These are phyloP conservation scores for Ogataea naganishii DNA, from an alignment of 805 yeast species.

Conservation along the genomic window DNA sequence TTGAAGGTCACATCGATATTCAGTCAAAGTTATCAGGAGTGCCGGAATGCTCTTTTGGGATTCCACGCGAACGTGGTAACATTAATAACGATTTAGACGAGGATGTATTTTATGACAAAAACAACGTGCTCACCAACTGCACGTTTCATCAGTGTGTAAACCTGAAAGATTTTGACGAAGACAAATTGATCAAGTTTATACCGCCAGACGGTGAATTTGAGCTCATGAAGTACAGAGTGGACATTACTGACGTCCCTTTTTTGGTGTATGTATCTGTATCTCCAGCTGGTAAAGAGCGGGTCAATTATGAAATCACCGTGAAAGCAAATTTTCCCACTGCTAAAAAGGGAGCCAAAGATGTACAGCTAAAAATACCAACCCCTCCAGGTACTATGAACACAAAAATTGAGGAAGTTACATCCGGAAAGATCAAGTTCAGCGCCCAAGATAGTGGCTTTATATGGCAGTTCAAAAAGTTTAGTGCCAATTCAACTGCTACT, in stretches of 20 bases:
- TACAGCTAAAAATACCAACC: conserved; percentile 57
- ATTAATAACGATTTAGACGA: neutral
- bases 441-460: conserved; percentile 55
- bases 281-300: conserved; percentile 30
- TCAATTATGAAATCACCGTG: conserved; percentile 53
- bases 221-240: conserved; percentile 63
- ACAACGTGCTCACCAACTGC: conserved; percentile 63
- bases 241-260: conserved; percentile 64
- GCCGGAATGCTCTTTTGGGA: conserved; percentile 77
- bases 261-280: conserved; percentile 47
- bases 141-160: conserved; percentile 86
- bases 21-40: conserved; percentile 69
- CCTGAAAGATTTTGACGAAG: conserved; percentile 55
- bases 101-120: neutral
- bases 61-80: conserved; percentile 39
- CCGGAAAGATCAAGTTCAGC: conserved; percentile 62
- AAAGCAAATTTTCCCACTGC: conserved; percentile 52
- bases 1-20: conserved; percentile 68
- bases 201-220: conserved; percentile 90
- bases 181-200: conserved; percentile 57
- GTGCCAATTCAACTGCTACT: conserved; percentile 57
- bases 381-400: conserved; percentile 53
- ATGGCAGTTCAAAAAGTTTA: conserved; percentile 66
- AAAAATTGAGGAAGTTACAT: conserved; percentile 30
- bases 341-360: conserved; percentile 56